Conservation (phyloP, 495 filamentous ascomycete genomes). For the Parmelia sp. region DNA sequence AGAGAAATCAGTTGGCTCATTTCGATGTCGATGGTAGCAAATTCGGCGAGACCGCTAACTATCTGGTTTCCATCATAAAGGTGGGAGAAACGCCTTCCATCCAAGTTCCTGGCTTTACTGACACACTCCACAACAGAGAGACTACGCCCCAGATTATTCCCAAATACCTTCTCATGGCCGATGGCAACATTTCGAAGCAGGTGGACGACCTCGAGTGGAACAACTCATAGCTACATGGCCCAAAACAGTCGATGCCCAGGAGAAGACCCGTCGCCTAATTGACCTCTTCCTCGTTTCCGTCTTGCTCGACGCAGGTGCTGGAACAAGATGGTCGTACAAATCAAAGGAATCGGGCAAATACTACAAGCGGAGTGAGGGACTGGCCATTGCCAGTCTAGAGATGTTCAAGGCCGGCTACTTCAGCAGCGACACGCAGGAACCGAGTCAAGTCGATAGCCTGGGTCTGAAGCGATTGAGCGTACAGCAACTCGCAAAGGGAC, state of each 20-base stretch:
- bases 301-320: conserved; percentile 61
- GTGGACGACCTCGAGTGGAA: conserved; percentile 59
- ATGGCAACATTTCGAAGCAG: conserved; percentile 68
- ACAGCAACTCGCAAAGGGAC: conserved; percentile 65
- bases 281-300: conserved; percentile 66
- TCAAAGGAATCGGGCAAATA: conserved; percentile 81
- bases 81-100: conserved; percentile 39
- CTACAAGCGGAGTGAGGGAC: conserved; percentile 81
- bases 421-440: conserved; percentile 72
- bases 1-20: conserved; percentile 71
- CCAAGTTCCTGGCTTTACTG: conserved; percentile 12
- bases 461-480: conserved; percentile 71
- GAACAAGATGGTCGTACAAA: conserved; percentile 71
- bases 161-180: conserved; percentile 68
- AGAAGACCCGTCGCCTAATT: conserved; percentile 57
- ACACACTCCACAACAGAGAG: conserved; percentile 52
- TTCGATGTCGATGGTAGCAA: conserved; percentile 89
- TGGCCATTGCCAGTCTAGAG: conserved; percentile 89
- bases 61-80: conserved; percentile 96
- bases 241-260: conserved; percentile 52
- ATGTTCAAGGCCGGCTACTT: conserved; percentile 98
- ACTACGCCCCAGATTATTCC: conserved; percentile 79
- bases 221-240: conserved; percentile 62
- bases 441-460: conserved; percentile 80
- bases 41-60: conserved; percentile 81